Evolutionary conservation across 805 yeast species (phyloP).

Genomic region (Kodamaea nitidulidarum): DNA sequence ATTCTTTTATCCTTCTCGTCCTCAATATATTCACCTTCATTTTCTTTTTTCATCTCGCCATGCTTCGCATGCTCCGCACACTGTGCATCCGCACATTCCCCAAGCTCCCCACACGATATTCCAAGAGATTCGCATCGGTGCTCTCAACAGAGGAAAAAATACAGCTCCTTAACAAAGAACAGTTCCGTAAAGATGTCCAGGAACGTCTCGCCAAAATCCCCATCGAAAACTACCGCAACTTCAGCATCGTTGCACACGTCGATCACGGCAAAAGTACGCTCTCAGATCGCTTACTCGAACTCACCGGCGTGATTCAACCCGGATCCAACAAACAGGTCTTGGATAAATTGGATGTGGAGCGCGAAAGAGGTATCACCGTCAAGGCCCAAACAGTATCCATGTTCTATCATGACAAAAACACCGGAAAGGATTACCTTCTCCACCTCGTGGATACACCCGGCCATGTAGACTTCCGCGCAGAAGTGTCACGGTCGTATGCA

Average conservation of each 20-base stretch:
- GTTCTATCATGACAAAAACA: constrained; percentile 59
- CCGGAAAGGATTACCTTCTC: constrained; percentile 70
- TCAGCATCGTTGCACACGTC: constrained; percentile 94
- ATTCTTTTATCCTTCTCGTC: too few species aligned
- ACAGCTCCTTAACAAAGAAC: constrained; percentile 29
- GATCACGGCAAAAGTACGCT: constrained; percentile 88
- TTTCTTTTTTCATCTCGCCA: neutral
- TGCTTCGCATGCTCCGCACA: too few species aligned
- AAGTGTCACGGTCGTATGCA: constrained; percentile 90
- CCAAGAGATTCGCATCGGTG: constrained; percentile 2
- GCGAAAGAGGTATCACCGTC: constrained; percentile 94
- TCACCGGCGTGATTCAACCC: constrained; percentile 82
- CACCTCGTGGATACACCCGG: constrained; percentile 98
- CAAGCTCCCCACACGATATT: too few species aligned
- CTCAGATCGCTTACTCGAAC: constrained; percentile 80
- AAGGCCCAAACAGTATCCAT: constrained; percentile 96
- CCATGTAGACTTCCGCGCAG: constrained; percentile 93
- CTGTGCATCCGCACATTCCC: too few species aligned
- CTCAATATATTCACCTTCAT: too few species aligned
- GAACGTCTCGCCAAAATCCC: constrained; percentile 76
- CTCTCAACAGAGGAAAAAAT: constrained; percentile 23
- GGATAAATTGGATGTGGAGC: constrained; percentile 88
- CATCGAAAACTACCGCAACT: constrained; percentile 76
- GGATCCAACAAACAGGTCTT: constrained; percentile 78
- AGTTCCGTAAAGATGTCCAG: constrained; percentile 34